Percentiles rank a stretch among this genome's conserved stretches.
Conservation (phyloP, 257 asterid species). For the Solanum virginianum region DNA sequence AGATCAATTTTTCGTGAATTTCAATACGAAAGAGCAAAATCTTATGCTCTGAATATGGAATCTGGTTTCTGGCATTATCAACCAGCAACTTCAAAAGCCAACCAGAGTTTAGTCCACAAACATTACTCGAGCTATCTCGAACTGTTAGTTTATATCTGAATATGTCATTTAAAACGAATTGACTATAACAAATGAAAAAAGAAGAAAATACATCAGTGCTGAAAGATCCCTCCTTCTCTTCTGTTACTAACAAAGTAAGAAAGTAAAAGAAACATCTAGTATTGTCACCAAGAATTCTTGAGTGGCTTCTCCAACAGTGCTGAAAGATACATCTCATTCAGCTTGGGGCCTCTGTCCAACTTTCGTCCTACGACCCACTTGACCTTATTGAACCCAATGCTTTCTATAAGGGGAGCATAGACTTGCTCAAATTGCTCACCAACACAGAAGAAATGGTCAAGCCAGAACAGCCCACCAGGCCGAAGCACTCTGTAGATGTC, state of each 20-base stretch:
- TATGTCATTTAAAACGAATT: neutral
- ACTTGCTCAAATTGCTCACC: conserved; percentile 34
- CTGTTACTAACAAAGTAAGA: neutral
- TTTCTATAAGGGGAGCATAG: conserved; percentile 50
- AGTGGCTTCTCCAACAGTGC: conserved; percentile 59
- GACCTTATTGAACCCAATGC: conserved; percentile 46
- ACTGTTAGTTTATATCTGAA: neutral
- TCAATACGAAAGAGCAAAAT: neutral
- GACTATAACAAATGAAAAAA: neutral
- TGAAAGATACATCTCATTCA: conserved; percentile 57
- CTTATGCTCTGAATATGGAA: neutral
- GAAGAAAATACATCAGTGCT: neutral
- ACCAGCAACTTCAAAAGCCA: neutral
- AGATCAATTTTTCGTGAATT: neutral
- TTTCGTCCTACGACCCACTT: conserved; percentile 50
- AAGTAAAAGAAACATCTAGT: neutral
- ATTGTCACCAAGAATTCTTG: conserved; percentile 42
- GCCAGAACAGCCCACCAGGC: conserved; percentile 70
- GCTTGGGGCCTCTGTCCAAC: conserved; percentile 44
- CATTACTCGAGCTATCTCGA: neutral
- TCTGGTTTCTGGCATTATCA: neutral
- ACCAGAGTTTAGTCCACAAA: neutral
- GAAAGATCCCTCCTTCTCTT: neutral
- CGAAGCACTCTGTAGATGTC: conserved; percentile 60
- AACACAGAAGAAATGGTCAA: conserved; percentile 60